These are phyloP conservation scores for Fonsecaea monophora DNA, from an alignment of 2,329 filamentous ascomycete genomes.

Conservation along the genomic window DNA sequence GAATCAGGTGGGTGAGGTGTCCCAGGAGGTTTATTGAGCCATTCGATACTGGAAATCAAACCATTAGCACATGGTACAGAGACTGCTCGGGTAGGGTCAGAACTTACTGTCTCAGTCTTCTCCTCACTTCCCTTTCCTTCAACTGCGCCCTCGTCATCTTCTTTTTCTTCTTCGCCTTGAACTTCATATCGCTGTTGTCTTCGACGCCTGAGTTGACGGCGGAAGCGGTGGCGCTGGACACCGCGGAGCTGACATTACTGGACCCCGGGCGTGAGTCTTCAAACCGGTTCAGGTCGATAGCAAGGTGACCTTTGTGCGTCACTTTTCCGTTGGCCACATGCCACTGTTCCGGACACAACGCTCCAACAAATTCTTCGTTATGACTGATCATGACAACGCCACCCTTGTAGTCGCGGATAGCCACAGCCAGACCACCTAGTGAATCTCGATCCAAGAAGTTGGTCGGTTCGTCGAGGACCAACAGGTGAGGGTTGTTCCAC, in stretches of 20 bases:
- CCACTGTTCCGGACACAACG: slow-evolving; percentile 95
- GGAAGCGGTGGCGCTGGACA: slow-evolving; percentile 63
- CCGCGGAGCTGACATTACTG: slow-evolving; percentile 66
- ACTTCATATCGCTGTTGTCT: slow-evolving; percentile 81
- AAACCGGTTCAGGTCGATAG: slow-evolving; percentile 80
- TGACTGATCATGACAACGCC: slow-evolving; percentile 99
- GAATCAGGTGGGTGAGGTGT: slow-evolving; percentile 69
- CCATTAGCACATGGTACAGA: slow-evolving; percentile 26
- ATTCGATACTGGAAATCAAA: slow-evolving; percentile 60
- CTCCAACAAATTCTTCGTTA: slow-evolving; percentile 98
- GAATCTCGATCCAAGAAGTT: slow-evolving; percentile 99
- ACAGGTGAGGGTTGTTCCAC: slow-evolving; percentile 98
- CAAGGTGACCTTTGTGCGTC: slow-evolving; percentile 78
- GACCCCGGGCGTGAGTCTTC: slow-evolving; percentile 76
- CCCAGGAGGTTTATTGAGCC: slow-evolving; percentile 85
- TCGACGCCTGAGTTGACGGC: slow-evolving; percentile 83
- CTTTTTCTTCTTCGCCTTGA: slow-evolving; percentile 73
- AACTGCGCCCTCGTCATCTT: slow-evolving; percentile 97
- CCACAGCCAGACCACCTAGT: slow-evolving; percentile 93
- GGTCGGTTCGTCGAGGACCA: slow-evolving; percentile 97
- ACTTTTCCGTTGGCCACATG: slow-evolving; percentile 88
- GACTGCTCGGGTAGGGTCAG: background rate
- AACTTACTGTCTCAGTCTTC: slow-evolving; percentile 74
- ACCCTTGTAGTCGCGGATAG: slow-evolving; percentile 96
- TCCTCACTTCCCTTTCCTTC: slow-evolving; percentile 89